A percentile compares a stretch with the other conserved stretches of the same genome.
Evolutionary conservation across 176 grass and related monocot species (phyloP).

Genomic region (Dendrocalamus sinicus): DNA sequence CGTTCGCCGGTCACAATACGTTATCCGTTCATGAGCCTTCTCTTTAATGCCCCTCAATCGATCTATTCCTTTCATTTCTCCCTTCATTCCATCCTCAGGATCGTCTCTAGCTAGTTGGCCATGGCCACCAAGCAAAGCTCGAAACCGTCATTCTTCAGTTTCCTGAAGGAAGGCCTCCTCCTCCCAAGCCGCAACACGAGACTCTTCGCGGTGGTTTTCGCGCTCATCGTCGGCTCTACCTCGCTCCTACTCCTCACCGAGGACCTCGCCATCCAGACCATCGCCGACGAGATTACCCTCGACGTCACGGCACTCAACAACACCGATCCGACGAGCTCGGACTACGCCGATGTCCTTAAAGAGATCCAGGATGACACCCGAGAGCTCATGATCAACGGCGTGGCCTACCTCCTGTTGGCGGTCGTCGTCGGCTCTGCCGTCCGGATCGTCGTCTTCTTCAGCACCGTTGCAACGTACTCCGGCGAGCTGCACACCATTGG

Average conservation of each 20-base stretch:
- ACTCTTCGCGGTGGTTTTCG: background rate
- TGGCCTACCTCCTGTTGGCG: background rate
- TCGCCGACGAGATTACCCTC: background rate
- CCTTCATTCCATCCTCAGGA: too few relatives aligned
- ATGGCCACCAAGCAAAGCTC: conserved; percentile 2
- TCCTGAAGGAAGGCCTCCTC: conserved; percentile 32
- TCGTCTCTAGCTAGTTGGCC: background rate
- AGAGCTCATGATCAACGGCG: background rate
- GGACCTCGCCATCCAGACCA: background rate
- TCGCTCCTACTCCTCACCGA: background rate
- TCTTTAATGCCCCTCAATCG: too few relatives aligned
- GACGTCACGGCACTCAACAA: background rate
- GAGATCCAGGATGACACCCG: background rate
- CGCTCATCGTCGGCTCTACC: background rate
- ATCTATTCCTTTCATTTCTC: too few relatives aligned
- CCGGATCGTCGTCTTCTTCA: conserved; percentile 9
- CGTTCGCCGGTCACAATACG: too few relatives aligned
- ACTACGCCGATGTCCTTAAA: background rate
- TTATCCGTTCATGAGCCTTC: too few relatives aligned
- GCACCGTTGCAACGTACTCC: conserved; percentile 4
- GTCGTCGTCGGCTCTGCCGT: background rate
- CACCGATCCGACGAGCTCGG: conserved; percentile 1
- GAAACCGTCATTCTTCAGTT: conserved; percentile 2
- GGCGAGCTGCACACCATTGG: background rate
- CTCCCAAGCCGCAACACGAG: conserved; percentile 33